These are phyloP conservation scores for Infundibulicybe gibba DNA, from an alignment of 768 basidiomycete species.

Conservation along the genomic window DNA sequence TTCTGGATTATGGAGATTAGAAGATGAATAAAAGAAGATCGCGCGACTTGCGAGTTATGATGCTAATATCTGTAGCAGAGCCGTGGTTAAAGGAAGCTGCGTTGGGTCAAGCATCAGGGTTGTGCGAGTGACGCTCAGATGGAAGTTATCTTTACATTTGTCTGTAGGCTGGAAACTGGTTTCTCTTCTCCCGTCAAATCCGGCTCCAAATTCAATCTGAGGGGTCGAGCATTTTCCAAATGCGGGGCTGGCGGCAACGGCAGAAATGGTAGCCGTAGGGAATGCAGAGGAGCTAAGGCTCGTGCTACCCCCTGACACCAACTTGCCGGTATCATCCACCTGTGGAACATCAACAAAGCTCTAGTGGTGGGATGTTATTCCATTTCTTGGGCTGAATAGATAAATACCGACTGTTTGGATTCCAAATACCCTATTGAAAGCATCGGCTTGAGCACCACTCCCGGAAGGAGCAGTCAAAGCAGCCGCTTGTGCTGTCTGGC, in stretches of 20 bases:
- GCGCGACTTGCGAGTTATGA: constrained; percentile 43
- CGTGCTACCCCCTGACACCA: constrained; percentile 13
- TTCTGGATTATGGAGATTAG: constrained; percentile 13
- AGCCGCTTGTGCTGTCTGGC: constrained; percentile 34
- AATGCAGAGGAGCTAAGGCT: constrained; percentile 15
- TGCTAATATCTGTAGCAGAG: constrained; percentile 56
- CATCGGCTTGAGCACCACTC: constrained; percentile 56
- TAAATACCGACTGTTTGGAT: constrained; percentile 29
- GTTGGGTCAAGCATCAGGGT: no score
- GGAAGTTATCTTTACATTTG: constrained; percentile 24
- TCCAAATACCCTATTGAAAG: constrained; percentile 40
- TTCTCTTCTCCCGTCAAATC: constrained; percentile 51
- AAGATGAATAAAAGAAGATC: neutral
- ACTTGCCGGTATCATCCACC: constrained; percentile 35
- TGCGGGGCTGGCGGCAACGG: constrained; percentile 11
- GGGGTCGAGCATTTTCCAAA: constrained; percentile 53
- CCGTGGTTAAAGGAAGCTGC: constrained; percentile 50
- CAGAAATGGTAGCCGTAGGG: constrained; percentile 10
- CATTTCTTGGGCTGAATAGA: constrained; percentile 3
- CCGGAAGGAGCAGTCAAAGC: constrained; percentile 34
- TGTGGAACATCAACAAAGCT: constrained; percentile 33
- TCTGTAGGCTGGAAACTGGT: constrained; percentile 53
- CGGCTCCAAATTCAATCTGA: constrained; percentile 50
- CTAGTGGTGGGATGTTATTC: constrained; percentile 13
- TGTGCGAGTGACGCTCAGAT: neutral